Conservation (phyloP, 169 alveolate genomes). For the Amoebophrya sp. region DNA sequence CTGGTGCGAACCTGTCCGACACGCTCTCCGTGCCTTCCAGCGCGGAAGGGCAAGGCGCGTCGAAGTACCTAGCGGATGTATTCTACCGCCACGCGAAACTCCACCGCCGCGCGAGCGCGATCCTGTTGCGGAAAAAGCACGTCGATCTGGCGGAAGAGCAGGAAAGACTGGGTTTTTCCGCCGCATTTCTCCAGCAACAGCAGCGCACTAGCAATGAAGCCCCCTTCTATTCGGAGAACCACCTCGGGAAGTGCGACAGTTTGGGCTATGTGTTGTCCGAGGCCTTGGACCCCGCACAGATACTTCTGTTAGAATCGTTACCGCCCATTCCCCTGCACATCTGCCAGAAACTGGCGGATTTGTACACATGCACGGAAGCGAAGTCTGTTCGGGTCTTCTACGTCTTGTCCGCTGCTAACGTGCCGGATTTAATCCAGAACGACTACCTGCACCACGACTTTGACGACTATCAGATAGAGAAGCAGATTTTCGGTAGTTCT, state of each 20-base stretch:
- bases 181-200: no score
- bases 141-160: neutral
- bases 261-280: neutral
- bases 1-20: neutral
- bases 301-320: neutral
- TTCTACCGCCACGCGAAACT: neutral
- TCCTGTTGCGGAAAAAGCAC: neutral
- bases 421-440: neutral
- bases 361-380: neutral
- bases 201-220: no score
- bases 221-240: no score
- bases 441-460: neutral
- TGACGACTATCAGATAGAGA: slow-evolving; percentile 7
- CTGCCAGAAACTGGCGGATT: neutral
- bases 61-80: neutral
- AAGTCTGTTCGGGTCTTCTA: neutral
- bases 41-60: neutral
- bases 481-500: no score
- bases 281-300: neutral
- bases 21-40: neutral
- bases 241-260: neutral
- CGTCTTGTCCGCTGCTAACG: neutral
- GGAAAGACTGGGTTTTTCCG: no score
- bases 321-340: neutral
- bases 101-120: neutral